phyloP scores from a whole-genome alignment of 768 basidiomycete species.

The Coprinopsis cinerea region DNA sequence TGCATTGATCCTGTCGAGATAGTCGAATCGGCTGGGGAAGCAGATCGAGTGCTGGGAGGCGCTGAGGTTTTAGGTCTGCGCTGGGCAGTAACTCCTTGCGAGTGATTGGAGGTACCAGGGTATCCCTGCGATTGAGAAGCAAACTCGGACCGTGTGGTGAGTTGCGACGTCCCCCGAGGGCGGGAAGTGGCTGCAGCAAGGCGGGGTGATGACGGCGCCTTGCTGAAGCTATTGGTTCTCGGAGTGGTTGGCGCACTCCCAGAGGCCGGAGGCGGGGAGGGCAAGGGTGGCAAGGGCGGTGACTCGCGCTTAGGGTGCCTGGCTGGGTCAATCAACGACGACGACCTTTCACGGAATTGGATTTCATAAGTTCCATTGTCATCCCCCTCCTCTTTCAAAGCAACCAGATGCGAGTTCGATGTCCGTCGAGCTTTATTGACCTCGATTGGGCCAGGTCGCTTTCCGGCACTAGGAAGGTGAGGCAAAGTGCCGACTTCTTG shows the following conservation, averaged over 20 bases:
- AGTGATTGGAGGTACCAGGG: slow-evolving; percentile 55
- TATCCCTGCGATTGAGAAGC: slow-evolving; percentile 23
- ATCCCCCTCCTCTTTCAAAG: slow-evolving; percentile 58
- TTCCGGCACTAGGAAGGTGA: slow-evolving; percentile 27
- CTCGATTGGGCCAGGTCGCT: slow-evolving; percentile 20
- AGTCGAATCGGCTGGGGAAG: slow-evolving; percentile 45
- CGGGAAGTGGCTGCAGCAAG: slow-evolving; percentile 36
- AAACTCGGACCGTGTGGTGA: slow-evolving; percentile 33
- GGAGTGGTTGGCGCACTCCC: slow-evolving; percentile 25
- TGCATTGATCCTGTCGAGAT: slow-evolving; percentile 37
- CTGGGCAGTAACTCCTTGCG: slow-evolving; percentile 61
- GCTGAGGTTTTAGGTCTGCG: slow-evolving; percentile 63
- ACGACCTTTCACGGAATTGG: slow-evolving; percentile 19
- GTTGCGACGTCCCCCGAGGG: slow-evolving; percentile 53
- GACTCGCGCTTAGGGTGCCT: slow-evolving; percentile 44
- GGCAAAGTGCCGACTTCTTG: slow-evolving; percentile 23
- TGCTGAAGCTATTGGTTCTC: slow-evolving; percentile 26
- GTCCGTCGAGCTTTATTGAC: slow-evolving; percentile 1
- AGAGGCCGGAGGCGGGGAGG: slow-evolving; percentile 35
- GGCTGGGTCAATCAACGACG: slow-evolving; percentile 33
- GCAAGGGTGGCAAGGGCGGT: slow-evolving; percentile 65
- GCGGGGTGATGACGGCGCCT: slow-evolving; percentile 47
- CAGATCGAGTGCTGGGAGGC: slow-evolving; percentile 49
- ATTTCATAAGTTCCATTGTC: slow-evolving; percentile 20
- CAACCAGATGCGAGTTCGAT: slow-evolving; percentile 24